phyloP scores from a whole-genome alignment of 441 rosid species.

The Euphorbia celastroides region DNA sequence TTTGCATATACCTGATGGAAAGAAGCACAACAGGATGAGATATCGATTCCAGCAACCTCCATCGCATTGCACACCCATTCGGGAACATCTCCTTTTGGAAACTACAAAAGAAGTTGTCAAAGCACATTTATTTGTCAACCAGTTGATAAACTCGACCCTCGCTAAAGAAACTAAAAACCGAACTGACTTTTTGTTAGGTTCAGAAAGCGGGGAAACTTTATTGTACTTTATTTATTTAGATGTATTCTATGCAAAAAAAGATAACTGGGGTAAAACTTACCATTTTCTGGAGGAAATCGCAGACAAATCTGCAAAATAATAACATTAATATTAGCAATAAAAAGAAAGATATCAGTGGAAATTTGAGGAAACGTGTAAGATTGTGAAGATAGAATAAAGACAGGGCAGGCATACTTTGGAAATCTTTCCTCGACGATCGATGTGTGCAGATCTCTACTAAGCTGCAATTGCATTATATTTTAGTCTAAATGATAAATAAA shows the following conservation, averaged over 20 bases:
- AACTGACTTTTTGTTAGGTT: not conserved
- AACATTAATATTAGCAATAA: not conserved
- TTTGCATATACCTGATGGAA: constrained; percentile 9
- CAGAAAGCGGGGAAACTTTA: not conserved
- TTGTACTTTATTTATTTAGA: no score
- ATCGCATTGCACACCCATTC: constrained; percentile 82
- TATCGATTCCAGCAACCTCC: constrained; percentile 74
- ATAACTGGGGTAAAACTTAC: constrained; percentile 27
- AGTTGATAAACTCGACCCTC: not conserved
- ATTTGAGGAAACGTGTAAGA: not conserved
- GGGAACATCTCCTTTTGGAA: constrained; percentile 66
- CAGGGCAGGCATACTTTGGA: constrained; percentile 46
- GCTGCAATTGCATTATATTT: constrained; percentile 35
- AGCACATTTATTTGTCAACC: not conserved
- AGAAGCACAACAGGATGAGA: constrained; percentile 45
- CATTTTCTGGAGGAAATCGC: constrained; percentile 64
- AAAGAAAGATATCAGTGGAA: not conserved
- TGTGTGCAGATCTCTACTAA: constrained; percentile 58
- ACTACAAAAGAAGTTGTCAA: constrained; percentile 36
- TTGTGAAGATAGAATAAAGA: not conserved
- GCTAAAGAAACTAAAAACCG: not conserved
- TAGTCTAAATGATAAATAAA: constrained; percentile 10
- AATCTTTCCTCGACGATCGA: constrained; percentile 52
- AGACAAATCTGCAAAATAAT: constrained; percentile 54
- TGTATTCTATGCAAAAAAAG: no score